Base-by-base conservation (phyloP, 805 yeast species). In the Yamadazyma akitaensis region DNA sequence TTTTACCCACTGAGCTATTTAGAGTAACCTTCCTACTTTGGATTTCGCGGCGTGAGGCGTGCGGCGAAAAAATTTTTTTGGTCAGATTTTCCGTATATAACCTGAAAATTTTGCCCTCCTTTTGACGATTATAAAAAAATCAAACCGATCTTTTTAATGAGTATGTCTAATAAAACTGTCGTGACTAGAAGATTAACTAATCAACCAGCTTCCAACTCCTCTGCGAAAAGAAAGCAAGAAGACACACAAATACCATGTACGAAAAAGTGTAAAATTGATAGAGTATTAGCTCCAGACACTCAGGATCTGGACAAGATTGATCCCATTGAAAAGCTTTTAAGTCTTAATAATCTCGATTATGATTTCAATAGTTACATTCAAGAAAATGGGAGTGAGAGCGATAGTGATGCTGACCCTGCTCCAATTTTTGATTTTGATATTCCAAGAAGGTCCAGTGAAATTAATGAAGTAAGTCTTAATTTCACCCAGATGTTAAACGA, bases 251-350 rank as follows among this genome's bases (percentile, higher is more conserved):
- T 9, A 18, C 30, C 17, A 12, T 37, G 24, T 35, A 25, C 19
- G 19, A 40, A 42, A 26, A 42, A 51, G 54, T n/a, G 52, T 11
- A 44, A 44, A 34, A 5, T 24, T 10, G 39, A n/a, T 21, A 37
- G 21, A 21, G 17, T 21, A 5, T n/a, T 18, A 3, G 24, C 24
- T 5, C 39, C 25, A 19, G 30, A 37, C 21, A 24, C 24, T 42
- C 36, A 28, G 5, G 47, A 48, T 30, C 41, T 56, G 26, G 72
- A 69, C 49, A 65, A 56, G 44, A 62, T 70, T 24, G 76, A 72
- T 51, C 76, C 76, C 5, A 74, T 72, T 43, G 73, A 71, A 52
- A 70, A 62, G 49, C 60, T 72, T 31, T 57, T 71, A 42, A 64
- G 71, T 46, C 63, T 68, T 44, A 55, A 53, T 34, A 30, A 35